Percentiles rank a stretch among this genome's conserved stretches.
phyloP scores from a whole-genome alignment of 805 yeast genomes.

The Saccharomyces kudriavzevii region DNA sequence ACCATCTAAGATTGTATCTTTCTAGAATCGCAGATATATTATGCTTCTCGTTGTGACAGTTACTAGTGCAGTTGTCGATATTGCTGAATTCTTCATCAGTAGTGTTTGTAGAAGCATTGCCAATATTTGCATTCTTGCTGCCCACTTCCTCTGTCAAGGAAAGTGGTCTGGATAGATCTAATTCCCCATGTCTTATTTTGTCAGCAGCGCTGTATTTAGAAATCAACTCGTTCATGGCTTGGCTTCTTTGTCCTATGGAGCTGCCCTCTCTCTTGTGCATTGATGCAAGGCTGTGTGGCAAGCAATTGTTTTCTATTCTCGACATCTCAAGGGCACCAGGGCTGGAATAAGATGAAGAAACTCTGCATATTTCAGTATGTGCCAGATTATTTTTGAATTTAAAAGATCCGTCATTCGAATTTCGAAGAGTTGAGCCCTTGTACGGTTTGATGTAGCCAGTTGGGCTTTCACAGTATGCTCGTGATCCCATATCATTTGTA shows the following conservation, averaged over 20 bases:
- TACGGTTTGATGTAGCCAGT: not conserved
- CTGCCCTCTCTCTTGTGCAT: not conserved
- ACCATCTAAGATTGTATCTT: conserved; percentile 28
- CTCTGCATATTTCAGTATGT: conserved; percentile 1
- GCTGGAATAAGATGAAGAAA: conserved; percentile 3
- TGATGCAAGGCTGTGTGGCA: not conserved
- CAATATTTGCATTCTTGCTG: conserved; percentile 11
- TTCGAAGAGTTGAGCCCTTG: not conserved
- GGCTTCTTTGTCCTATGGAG: conserved; percentile 8
- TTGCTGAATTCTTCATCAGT: conserved; percentile 1
- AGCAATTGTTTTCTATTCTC: conserved; percentile 15
- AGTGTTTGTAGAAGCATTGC: not conserved
- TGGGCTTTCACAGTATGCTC: not conserved
- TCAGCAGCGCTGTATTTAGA: conserved; percentile 33
- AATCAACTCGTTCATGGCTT: conserved; percentile 35
- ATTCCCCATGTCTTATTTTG: conserved; percentile 24
- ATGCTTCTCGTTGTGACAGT: conserved; percentile 3
- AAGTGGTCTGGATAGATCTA: conserved; percentile 27
- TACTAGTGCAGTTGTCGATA: not conserved
- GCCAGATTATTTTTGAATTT: not conserved
- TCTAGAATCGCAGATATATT: conserved; percentile 19
- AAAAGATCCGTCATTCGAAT: not conserved
- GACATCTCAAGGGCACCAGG: conserved; percentile 13
- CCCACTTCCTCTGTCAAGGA: conserved; percentile 26
- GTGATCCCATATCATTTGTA: not conserved